Percentiles rank a stretch among this genome's conserved stretches.
These are phyloP conservation scores for Pythium rishiriense DNA, from an alignment of 352 stramenopile species.

Conservation along the genomic window DNA sequence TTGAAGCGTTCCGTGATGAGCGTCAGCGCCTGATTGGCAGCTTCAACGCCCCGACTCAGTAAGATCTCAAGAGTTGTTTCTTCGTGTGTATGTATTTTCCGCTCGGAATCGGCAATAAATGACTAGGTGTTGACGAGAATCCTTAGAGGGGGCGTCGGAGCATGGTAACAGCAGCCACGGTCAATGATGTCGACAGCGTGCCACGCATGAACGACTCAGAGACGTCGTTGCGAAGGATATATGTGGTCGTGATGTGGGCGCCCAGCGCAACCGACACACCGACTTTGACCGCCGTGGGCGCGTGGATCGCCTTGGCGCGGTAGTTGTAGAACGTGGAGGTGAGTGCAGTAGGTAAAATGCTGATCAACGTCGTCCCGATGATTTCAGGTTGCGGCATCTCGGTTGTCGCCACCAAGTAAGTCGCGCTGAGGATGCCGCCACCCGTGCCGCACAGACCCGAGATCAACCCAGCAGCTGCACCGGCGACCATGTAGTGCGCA, in stretches of 20 bases:
- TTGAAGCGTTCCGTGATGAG: constrained; percentile 16
- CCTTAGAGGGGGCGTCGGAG: constrained; percentile 45
- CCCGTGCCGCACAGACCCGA: constrained; percentile 76
- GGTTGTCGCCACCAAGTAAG: constrained; percentile 77
- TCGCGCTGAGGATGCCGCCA: constrained; percentile 81
- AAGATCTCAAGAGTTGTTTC: neutral
- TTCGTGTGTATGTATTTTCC: neutral
- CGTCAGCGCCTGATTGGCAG: constrained; percentile 4
- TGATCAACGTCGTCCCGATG: constrained; percentile 80
- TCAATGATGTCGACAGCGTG: constrained; percentile 63
- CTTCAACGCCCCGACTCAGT: constrained; percentile 7
- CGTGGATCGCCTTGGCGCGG: constrained; percentile 67
- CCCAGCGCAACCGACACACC: constrained; percentile 56
- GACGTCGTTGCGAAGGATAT: constrained; percentile 64
- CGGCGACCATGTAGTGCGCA: constrained; percentile 63
- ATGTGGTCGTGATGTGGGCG: constrained; percentile 80
- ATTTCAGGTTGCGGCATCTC: constrained; percentile 81
- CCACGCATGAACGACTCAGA: constrained; percentile 69
- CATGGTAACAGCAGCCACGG: constrained; percentile 72
- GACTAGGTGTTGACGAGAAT: too few species aligned
- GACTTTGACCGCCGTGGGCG: constrained; percentile 61
- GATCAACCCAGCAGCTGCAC: constrained; percentile 72
- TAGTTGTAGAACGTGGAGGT: constrained; percentile 76
- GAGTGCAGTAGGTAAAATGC: constrained; percentile 72
- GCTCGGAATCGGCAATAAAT: too few species aligned